Base-by-base conservation (phyloP, 306 rosid genomes). In the Lathyrus oleraceus region DNA sequence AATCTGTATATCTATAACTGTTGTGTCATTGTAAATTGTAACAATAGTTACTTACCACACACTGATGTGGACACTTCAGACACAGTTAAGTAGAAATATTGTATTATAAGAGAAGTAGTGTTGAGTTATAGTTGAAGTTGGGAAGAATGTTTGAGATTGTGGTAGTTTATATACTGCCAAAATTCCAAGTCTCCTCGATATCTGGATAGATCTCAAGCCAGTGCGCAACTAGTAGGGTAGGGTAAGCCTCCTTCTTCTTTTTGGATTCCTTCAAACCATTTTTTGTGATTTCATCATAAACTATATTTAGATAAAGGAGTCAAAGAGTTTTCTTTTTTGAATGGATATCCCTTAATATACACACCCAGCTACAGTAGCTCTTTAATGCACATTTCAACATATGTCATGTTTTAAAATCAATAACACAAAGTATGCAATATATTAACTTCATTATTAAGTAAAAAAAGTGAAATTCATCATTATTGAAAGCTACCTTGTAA, bases 111-210 rank as follows among this genome's bases (percentile, higher is more conserved):
- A 35, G 39, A 35, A 35, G 39, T 35, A 7, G 38, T 13, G 16
- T n/a, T 11, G 8, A 53, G 32, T 6, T 56, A 36, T 25, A 13
- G 17, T 3, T 5, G 17, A 27, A 3, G 38, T 3, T 56, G 36
- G 25, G 62, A 56, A 56, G 62, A 27, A 2, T 56, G n/a, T 11
- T 25, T 56, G 62, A 56, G 39, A 56, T 27, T 12, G 17, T 27
- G 81, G 57, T 67, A 77, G 82, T 60, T 87, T 92, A 81, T 92
- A 89, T 92, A 92, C 88, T 81, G 79, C 78, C 78, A 44, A 25
- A 25, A 44, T 61, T 82, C 21, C 14, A 52, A 52, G 66, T 56
- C 20, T 47, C 85, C 83, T 91, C 88, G 96, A 80, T 48, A 76
- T 73, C 20, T 67, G 94, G 51, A 84, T 57, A 75, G 45, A 78